Base-by-base conservation (phyloP, 768 basidiomycete species). In the Asterophora parasitica region DNA sequence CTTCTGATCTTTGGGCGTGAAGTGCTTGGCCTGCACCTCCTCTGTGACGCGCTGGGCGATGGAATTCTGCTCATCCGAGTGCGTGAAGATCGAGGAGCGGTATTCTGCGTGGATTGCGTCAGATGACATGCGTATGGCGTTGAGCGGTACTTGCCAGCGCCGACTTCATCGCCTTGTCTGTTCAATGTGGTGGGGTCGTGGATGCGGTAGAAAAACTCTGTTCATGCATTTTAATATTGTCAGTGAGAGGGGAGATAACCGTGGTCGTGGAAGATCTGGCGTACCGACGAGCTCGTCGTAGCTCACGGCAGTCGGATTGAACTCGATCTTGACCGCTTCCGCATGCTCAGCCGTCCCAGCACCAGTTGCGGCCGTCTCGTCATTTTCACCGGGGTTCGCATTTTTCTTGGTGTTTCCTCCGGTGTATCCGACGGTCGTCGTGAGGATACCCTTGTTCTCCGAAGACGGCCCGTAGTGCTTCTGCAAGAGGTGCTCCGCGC, bases 191-290 rank as follows among this genome's bases (percentile, higher is more conserved):
- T 95, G 2, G 94, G 91, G 55, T 96, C 93, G 58, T 97, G 94
- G 0, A 88, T 91, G 37, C 95, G 79, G 65, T 92, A 95, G 68
- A 95, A 95, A 72, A 93, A 94, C 66, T 95, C 92, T 85, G 63
- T 10, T 19, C 4, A 15, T 23, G 17, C 4, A 10, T 12, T 12
- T 31, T n/a, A n/a, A n/a, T n/a, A 8, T 6, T 6, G 23, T 23
- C 23, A 23, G 23, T 23, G 6, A 3, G 23, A 23, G 23, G 23
- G 23, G 23, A 23, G 23, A 23, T 23, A 23, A 23, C 23, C 3
- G 23, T 23, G 23, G 23, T 6, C 3, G 23, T 23, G 23, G 23
- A 23, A 23, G 23, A 3, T 23, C 8, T 31, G 9, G 77, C 87
- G 55, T 62, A 85, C 88, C 88, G 28, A 94, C 90, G 28, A 97